Evolutionary conservation across 228 moss, liverwort and hornwort genomes (phyloP), one percentile per base, ranked within the genome.

Genomic region (Sphagnum fallax): DNA sequence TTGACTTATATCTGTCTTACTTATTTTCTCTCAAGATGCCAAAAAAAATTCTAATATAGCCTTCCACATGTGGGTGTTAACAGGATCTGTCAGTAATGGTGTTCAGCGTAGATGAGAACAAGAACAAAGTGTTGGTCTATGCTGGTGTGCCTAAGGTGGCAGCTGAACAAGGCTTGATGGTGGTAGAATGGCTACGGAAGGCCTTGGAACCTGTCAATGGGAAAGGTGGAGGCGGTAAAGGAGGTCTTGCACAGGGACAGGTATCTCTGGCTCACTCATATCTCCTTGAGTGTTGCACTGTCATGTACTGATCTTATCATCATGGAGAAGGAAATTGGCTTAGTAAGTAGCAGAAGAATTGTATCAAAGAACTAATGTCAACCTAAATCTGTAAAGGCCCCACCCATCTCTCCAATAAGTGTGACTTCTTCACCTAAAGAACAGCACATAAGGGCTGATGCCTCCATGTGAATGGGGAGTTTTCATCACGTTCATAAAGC

Each of bases 211-310:
- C 87, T 50, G 73, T 87, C 52, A 87, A 79, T 64, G 79, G 87
- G 58, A 83, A 87, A 70, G 87, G 87, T 69, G 87, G 87, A 50
- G 87, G 87, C 59, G 87, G 87, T 47, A 87, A 84, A 57, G 83
- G 81, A 52, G 84, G 87, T 5, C 81, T 87, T 65, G 87, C 87
- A 50, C 87, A 87, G 71, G 81, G 87, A 71, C 85, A 85, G 69
- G 85, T 85, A 66, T 11, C 32, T 32, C 32, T 32, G 32, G 32
- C 32, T 32, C 32, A 2, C 32, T 32, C 2, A 32, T 32, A 32
- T 32, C 32, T 32, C 32, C 32, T 32, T 32, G 2, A 2, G 32
- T 32, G 32, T 32, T 32, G 32, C 32, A 32, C 32, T 32, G 32
- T 32, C 2, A 32, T 32, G 32, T 32, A 32, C 32, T 32, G 32